Evolutionary conservation across 768 basidiomycete species (phyloP), one percentile per base, ranked within the genome.

Genomic region (Pholiota conissans): DNA sequence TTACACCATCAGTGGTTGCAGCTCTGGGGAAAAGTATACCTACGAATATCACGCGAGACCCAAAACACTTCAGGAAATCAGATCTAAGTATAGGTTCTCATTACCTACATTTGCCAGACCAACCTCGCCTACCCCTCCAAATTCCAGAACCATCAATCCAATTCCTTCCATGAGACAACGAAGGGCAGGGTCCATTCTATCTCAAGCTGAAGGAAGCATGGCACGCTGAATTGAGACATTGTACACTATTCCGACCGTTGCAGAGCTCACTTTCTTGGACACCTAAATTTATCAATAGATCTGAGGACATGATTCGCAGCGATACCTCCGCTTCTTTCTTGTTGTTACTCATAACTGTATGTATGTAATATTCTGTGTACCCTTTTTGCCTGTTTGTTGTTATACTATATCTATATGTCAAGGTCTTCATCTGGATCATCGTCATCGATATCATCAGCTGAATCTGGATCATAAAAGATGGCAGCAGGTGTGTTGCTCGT

Each of bases 401-500:
- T 47, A 32, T 32, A 5, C 20, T 47, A 32, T 32, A 5, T 22
- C 55, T 55, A 94, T 56, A 95, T 90, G 65, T 96, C 91, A 58
- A 96, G 75, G 72, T 96, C 94, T 68, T 96, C 95, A 63, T 97
- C 95, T 20, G 95, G 95, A 76, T 97, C 95, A 55, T 96, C 95
- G 54, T 95, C 95, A 67, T 97, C 95, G 50, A 95, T 83, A 63
- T 97, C 95, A 66, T 97, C 95, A 26, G 90, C 93, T 26, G 91
- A 93, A 68, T 95, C 95, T 8, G 95, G 93, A 63, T 95, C 92
- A 61, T 96, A 97, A 59, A 88, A 78, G 54, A 97, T 95, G 1
- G 83, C 78, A 9, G 78, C 76, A 26, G 70, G 63, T 5, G 63
- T 50, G 59, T 60, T 40, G 62, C 60, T 72, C 47, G 65, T 65